phyloP scores from a whole-genome alignment of 192 early-diverging fungal genomes.

The Linnemannia exigua region DNA sequence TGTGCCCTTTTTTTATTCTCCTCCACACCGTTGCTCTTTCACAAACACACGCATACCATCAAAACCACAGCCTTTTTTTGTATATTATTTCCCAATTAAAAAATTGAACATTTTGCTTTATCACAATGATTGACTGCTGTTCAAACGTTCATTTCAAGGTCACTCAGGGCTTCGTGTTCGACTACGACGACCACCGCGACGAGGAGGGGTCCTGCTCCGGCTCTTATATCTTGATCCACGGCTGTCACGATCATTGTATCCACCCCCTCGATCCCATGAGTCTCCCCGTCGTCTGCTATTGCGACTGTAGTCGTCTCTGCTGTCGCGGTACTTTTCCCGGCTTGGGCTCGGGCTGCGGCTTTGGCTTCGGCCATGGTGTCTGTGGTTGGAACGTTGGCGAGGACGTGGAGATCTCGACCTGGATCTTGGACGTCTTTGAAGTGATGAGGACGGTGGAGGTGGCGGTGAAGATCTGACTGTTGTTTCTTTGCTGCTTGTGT shows the following conservation, averaged over 20 bases:
- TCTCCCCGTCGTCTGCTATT: not conserved
- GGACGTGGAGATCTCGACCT: constrained; percentile 20
- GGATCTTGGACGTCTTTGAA: not conserved
- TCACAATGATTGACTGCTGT: not conserved
- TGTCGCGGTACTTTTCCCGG: not conserved
- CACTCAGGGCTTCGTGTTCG: constrained; percentile 21
- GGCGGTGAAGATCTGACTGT: not conserved
- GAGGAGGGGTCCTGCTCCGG: constrained; percentile 11
- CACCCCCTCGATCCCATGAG: constrained; percentile 2
- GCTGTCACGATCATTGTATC: not conserved
- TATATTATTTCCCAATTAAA: not conserved
- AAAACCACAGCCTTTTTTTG: not conserved
- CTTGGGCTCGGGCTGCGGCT: constrained; percentile 21
- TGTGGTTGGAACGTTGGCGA: not conserved
- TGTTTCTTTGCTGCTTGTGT: not conserved
- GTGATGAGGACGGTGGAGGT: constrained; percentile 2
- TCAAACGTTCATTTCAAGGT: not conserved
- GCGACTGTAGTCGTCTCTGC: not conserved
- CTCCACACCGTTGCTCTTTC: not conserved
- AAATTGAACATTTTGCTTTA: not conserved
- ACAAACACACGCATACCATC: not conserved
- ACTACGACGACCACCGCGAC: not conserved
- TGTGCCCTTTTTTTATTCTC: not conserved
- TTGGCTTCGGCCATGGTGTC: constrained; percentile 24
- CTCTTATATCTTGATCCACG: constrained; percentile 18